phyloP scores from a whole-genome alignment of 306 rosid genomes.

The Prunus fruticosa region DNA sequence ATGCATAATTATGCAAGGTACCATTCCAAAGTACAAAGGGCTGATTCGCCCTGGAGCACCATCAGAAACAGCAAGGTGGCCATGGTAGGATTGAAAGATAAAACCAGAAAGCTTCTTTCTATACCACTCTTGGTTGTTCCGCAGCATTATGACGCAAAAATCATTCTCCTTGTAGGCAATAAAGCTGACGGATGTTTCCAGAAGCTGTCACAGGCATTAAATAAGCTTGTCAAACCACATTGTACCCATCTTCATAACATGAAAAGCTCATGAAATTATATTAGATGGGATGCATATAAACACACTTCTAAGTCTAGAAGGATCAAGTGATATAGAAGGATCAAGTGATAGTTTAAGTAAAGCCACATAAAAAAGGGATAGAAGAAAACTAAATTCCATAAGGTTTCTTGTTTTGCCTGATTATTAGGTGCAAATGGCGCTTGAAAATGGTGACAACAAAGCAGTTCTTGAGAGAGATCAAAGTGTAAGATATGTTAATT shows the following conservation, averaged over 20 bases:
- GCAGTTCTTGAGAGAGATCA: neutral
- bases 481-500: neutral
- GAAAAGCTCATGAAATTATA: neutral
- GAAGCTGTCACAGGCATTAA: slow-evolving; percentile 61
- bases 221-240: neutral
- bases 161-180: slow-evolving; percentile 94
- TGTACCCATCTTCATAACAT: neutral
- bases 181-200: slow-evolving; percentile 97
- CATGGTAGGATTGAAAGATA: slow-evolving; percentile 40
- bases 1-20: slow-evolving; percentile 35
- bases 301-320: neutral
- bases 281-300: neutral
- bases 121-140: slow-evolving; percentile 41
- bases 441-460: neutral
- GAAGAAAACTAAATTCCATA: neutral
- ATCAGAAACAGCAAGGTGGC: slow-evolving; percentile 44
- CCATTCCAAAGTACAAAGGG: slow-evolving; percentile 36
- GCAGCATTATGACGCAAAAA: slow-evolving; percentile 16
- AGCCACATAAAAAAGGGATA: neutral
- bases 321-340: neutral
- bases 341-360: neutral
- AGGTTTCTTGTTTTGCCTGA: neutral
- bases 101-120: slow-evolving; percentile 44
- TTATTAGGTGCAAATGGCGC: neutral
- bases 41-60: slow-evolving; percentile 44